phyloP scores from a whole-genome alignment of 495 filamentous ascomycete genomes.

The Viridothelium virens region DNA sequence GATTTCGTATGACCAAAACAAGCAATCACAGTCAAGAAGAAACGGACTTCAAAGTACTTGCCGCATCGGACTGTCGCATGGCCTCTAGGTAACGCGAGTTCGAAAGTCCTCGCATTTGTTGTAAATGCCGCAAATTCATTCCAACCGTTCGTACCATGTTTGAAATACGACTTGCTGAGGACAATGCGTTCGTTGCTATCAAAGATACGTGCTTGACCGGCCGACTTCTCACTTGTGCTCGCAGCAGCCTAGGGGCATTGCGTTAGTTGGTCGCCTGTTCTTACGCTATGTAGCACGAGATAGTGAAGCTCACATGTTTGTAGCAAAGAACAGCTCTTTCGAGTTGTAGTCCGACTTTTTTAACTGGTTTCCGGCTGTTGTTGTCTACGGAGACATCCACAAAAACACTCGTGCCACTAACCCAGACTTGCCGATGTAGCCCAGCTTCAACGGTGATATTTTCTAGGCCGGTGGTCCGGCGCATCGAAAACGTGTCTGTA shows the following conservation, averaged over 20 bases:
- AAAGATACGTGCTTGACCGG: constrained; percentile 45
- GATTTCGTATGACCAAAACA: constrained; percentile 40
- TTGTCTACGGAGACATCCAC: constrained; percentile 48
- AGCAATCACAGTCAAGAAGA: constrained; percentile 45
- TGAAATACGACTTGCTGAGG: constrained; percentile 35
- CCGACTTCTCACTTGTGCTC: constrained; percentile 40
- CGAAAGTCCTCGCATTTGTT: constrained; percentile 45
- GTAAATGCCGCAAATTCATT: constrained; percentile 40
- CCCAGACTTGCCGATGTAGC: constrained; percentile 51
- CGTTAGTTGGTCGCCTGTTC: constrained; percentile 11
- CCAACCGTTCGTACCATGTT: constrained; percentile 38
- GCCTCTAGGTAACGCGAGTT: constrained; percentile 45
- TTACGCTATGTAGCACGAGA: not conserved
- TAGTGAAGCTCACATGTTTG: constrained; percentile 37
- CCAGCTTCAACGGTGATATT: constrained; percentile 46
- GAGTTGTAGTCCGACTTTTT: constrained; percentile 44
- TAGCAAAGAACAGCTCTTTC: constrained; percentile 41
- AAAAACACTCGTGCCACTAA: constrained; percentile 49
- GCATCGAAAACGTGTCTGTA: constrained; percentile 41
- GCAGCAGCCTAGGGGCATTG: constrained; percentile 39
- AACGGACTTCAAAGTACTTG: constrained; percentile 48
- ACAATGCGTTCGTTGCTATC: constrained; percentile 43
- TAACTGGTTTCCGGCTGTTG: constrained; percentile 41
- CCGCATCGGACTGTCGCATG: constrained; percentile 43
- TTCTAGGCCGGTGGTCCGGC: constrained; percentile 32